These are phyloP conservation scores for Sporothrix variecibatus DNA, from an alignment of 2,329 filamentous ascomycete species.

Conservation along the genomic window DNA sequence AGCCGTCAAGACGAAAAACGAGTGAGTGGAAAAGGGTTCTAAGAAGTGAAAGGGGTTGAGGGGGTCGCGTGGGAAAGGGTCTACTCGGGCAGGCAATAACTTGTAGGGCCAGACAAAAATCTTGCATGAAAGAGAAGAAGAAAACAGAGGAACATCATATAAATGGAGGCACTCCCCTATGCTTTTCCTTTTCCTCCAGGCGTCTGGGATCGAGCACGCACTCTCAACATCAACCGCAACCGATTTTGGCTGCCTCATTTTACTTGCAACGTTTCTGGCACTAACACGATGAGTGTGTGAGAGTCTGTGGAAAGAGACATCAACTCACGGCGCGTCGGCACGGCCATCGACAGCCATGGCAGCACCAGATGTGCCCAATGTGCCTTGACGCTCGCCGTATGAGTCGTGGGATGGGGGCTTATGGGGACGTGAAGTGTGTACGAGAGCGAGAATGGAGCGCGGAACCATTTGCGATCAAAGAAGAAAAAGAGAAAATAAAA, in stretches of 20 bases:
- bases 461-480: background rate
- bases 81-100: no score
- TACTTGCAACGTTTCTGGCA: background rate
- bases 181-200: background rate
- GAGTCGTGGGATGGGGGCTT: background rate
- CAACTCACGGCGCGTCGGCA: background rate
- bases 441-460: background rate
- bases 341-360: background rate
- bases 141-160: background rate
- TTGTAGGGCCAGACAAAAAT: background rate
- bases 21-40: background rate
- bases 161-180: background rate
- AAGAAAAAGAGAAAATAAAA: background rate
- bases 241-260: conserved; percentile 4
- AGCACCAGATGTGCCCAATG: background rate
- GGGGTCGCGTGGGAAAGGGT: background rate
- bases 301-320: background rate
- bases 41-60: background rate
- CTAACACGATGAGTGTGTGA: background rate
- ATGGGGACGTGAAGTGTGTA: background rate
- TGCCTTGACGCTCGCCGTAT: background rate
- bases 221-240: background rate
- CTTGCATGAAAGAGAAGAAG: background rate
- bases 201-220: background rate
- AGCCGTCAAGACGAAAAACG: background rate